Base-by-base conservation (phyloP, 768 basidiomycete genomes). In the Basidioascus undulatus region DNA sequence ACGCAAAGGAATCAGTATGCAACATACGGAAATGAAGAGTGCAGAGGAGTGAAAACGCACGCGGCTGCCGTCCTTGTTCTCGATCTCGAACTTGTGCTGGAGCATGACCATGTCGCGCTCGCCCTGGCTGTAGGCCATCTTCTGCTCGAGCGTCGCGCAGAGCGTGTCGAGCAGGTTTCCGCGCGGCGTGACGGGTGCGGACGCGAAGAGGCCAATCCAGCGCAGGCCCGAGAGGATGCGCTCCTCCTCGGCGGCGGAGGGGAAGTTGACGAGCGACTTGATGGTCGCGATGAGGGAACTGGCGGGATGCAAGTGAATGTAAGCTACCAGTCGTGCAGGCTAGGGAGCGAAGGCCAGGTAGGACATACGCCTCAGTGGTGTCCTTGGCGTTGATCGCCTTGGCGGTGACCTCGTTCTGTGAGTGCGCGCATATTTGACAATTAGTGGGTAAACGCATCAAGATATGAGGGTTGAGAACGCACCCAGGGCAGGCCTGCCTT, bases 101-200 rank as follows among this genome's bases (percentile, higher is more conserved):
- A 98, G 72, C 74, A 96, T 82, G 45, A 98, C 81, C 45, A 96
- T 70, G 59, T 98, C 89, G 10, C 82, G 75, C 61, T 96, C 86
- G 47, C 81, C 82, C 35, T 65, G 61, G 47, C 74, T 78, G 61
- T 89, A 94, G 59, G 74, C 70, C 81, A 94, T 92, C 56, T 89
- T 68, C 45, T 65, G 70, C 65, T 98, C 87, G 37, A 98, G 69
- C 18, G 68, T 73, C 3, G 71, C 80, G 56, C 87, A 92, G 45
- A 98, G 75, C 4, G 92, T 87, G 60, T 92, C 84, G 48, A 98
- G 71, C 49, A 89, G 67, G 61, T 79, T 86, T 25, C 64, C 71
- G 32, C 78, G 70, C 2, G 49, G 23, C 15, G 39, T 32, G 27
- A 53, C 61, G 37, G 72, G 65, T 24, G 54, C 62, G 37, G 49